Evolutionary conservation across 371 early-diverging fungal genomes (phyloP), one percentile per base, ranked within the genome.

Genomic region (Umbelopsis sp.): DNA sequence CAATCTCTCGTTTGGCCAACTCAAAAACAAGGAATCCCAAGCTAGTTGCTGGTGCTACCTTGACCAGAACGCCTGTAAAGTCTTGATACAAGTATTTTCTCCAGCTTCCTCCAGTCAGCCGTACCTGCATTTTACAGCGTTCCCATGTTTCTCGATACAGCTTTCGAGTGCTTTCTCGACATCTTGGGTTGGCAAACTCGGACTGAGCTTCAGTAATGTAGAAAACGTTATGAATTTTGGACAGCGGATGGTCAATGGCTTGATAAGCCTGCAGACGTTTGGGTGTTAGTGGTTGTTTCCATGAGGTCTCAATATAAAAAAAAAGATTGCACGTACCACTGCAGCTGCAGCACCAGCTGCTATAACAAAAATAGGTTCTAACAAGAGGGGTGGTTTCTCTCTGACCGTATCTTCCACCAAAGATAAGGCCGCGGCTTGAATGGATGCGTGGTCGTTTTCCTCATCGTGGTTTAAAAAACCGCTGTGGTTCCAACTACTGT

Each of bases 11-110:
- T 65, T 92, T 92, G 35, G 92, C 85, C 18, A 92, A 64, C 72
- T 92, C 92, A 78, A 91, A 92, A 11, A 89, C 89, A 18, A 92
- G 67, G 48, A 92, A 89, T 1, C 92, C 92, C 1, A 88, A 75
- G 66, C 90, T 89, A 9, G 92, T 89, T 0, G 92, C 92, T 5
- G 92, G 92, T 0, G 91, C 85, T 4, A 89, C 86, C 41, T 89
- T 80, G 44, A 91, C 67, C 9, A 91, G 84, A 0, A 91, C 91
- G 12, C 79, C 76, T 1, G 78, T 81, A 79, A 91, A 92, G 37
- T 87, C 92, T 29, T 85, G 77, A 50, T 89, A 92, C 35, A 92
- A 63, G 63, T 86, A 89, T 37, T 75, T 79, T 35, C 75, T 79
- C 88, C 84, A 88, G 38, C 86, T 83, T 0, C 84, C 85, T 9